A percentile compares a stretch with the other conserved stretches of the same genome.
phyloP scores from a whole-genome alignment of 1,139 yeast genomes.

The Nakaseomyces delphensis region DNA sequence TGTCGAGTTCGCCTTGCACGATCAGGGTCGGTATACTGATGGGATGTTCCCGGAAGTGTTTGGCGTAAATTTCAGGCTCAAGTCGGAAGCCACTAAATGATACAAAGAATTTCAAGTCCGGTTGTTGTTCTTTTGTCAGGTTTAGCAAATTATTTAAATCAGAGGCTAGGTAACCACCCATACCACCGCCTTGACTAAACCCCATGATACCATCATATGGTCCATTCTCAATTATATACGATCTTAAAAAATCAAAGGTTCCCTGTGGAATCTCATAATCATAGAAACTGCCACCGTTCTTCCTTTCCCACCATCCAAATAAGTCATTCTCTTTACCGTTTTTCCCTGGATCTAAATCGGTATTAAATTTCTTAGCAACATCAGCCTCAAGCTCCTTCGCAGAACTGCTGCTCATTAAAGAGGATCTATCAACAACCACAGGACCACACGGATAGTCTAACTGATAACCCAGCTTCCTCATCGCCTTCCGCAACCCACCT shows the following conservation, averaged over 20 bases:
- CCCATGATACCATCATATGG: conserved; percentile 87
- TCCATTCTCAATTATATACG: conserved; percentile 43
- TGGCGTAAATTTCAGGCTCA: conserved; percentile 43
- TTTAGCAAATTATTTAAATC: conserved; percentile 32
- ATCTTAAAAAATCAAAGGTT: conserved; percentile 20
- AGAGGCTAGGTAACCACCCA: conserved; percentile 50
- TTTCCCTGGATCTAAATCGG: conserved; percentile 5
- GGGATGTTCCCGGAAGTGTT: conserved; percentile 34
- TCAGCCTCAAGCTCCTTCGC: conserved; percentile 8
- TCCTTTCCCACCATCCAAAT: conserved; percentile 29
- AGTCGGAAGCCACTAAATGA: conserved; percentile 72
- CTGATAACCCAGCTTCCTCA: conserved; percentile 58
- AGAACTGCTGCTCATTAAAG: conserved; percentile 10
- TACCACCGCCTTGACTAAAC: conserved; percentile 88
- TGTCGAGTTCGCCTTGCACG: conserved; percentile 77
- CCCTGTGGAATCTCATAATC: conserved; percentile 19
- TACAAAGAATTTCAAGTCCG: conserved; percentile 57
- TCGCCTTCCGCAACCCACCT: conserved; percentile 62
- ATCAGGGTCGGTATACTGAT: conserved; percentile 57
- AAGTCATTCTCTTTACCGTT: conserved; percentile 14
- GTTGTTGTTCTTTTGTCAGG: conserved; percentile 30
- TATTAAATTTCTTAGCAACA: conserved; percentile 14
- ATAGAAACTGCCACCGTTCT: conserved; percentile 10
- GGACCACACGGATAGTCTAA: conserved; percentile 73
- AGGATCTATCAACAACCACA: conserved; percentile 12